Evolutionary conservation across 176 grass and related monocot genomes (phyloP).

Genomic region (Oryza coarctata): DNA sequence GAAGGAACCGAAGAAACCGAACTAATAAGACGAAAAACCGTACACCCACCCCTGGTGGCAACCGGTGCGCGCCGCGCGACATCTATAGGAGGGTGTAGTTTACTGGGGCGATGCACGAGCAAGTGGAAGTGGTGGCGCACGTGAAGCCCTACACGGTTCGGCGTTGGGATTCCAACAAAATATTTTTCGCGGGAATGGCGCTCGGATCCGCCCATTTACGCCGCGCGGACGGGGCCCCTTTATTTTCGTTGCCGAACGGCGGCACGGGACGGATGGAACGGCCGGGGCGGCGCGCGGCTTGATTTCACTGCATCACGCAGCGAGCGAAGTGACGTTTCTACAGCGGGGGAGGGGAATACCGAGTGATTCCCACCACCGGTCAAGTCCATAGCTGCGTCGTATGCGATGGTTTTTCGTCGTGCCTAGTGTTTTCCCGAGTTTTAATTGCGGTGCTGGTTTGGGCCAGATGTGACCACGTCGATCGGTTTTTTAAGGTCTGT

Average conservation of each 20-base stretch:
- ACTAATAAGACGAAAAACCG: too few species aligned
- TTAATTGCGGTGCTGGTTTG: neutral
- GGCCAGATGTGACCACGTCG: neutral
- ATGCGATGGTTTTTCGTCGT: too few species aligned
- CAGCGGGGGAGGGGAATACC: neutral
- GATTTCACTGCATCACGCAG: neutral
- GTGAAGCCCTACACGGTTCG: slow-evolving; percentile 32
- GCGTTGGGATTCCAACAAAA: slow-evolving; percentile 54
- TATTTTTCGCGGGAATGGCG: slow-evolving; percentile 46
- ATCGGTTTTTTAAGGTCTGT: neutral
- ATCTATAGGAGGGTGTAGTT: neutral
- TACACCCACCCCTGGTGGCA: too few species aligned
- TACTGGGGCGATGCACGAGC: neutral
- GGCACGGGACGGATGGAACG: neutral
- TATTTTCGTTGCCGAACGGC: slow-evolving; percentile 24
- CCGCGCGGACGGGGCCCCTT: neutral
- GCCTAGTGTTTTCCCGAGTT: neutral
- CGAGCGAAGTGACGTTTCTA: neutral
- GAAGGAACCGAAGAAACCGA: too few species aligned
- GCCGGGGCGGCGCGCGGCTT: neutral
- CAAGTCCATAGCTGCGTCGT: too few species aligned
- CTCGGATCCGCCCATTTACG: slow-evolving; percentile 35
- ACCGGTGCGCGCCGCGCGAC: too few species aligned
- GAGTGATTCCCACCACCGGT: too few species aligned
- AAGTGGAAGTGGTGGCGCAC: slow-evolving; percentile 18